phyloP scores from a whole-genome alignment of 371 early-diverging fungal genomes.

The Modicella reniformis region DNA sequence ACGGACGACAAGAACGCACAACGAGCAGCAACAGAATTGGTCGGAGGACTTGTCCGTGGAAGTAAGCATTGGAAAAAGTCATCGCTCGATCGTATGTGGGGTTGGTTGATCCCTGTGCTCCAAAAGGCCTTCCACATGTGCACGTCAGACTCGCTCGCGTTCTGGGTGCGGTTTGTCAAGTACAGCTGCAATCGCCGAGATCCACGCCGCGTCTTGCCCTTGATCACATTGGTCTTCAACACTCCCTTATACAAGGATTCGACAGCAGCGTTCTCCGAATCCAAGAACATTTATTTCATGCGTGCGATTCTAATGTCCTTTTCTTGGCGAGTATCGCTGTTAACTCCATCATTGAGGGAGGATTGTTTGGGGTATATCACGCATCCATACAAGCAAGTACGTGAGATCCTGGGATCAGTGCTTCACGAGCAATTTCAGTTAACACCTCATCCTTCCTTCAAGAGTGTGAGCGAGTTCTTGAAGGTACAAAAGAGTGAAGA shows the following conservation, averaged over 20 bases:
- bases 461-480: slow-evolving; percentile 57
- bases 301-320: slow-evolving; percentile 65
- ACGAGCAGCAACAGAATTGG: slow-evolving; percentile 81
- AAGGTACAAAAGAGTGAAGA: slow-evolving; percentile 34
- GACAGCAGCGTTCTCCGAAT: slow-evolving; percentile 84
- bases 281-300: slow-evolving; percentile 78
- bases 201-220: slow-evolving; percentile 79
- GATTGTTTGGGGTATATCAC: slow-evolving; percentile 66
- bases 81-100: slow-evolving; percentile 66
- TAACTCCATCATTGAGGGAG: slow-evolving; percentile 58
- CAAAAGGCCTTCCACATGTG: slow-evolving; percentile 63
- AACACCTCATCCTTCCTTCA: slow-evolving; percentile 72
- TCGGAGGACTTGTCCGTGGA: slow-evolving; percentile 85
- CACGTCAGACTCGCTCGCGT: slow-evolving; percentile 73
- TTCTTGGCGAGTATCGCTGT: slow-evolving; percentile 75
- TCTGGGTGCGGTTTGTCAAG: slow-evolving; percentile 78
- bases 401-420: slow-evolving; percentile 79
- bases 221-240: slow-evolving; percentile 72
- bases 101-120: slow-evolving; percentile 68
- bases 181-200: slow-evolving; percentile 75
- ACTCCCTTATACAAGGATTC: slow-evolving; percentile 80
- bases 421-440: slow-evolving; percentile 74
- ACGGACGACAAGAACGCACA: slow-evolving; percentile 79
- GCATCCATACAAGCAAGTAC: slow-evolving; percentile 90
- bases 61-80: slow-evolving; percentile 81